Base-by-base conservation (phyloP, 1,284 basidiomycete species). In the Ustilago trichophora region DNA sequence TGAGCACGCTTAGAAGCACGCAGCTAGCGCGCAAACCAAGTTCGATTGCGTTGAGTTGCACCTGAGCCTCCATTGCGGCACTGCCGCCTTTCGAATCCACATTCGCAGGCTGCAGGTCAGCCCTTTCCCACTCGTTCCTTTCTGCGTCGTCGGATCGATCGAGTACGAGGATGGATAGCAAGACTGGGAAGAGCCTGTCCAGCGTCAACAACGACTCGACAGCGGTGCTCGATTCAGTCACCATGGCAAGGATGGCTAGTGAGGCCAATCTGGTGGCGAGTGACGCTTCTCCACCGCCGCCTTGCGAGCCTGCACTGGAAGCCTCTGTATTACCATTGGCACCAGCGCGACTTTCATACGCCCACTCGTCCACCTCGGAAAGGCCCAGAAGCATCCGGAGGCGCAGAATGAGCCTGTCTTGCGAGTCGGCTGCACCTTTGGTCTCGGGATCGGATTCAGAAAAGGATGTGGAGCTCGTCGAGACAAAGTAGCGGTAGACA, bases 401-500 rank as follows among this genome's bases (percentile, higher is more conserved):
- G 21, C 60, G 53, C 35, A 64, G 31, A 3, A 19, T 45, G 8
- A 64, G 45, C 16, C 54, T 32, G 22, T 38, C 54, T 16, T 53
- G 60, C n/a, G n/a, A n/a, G n/a, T n/a, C n/a, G n/a, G n/a, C n/a
- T n/a, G n/a, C n/a, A 13, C 27, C 21, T 21, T 33, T 24, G 12
- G 22, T 24, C 19, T 25, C 32, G 4, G 21, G 3, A 3, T 11
- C 24, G 21, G 36, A 13, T 16, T 19, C 16, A 1, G 12, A 27
- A 11, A 16, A 13, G n/a, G 33, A 18, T 16, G 22, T 4, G n/a
- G 52, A 15, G 8, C 22, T 19, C 3, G 21, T 35, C 10, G 31
- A 34, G 15, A 53, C 41, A 34, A 64, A 57, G 32, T 53, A 64
- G 15, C 13, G n/a, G 16, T 49, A 57, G 7, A 90, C 87, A 2